These are phyloP conservation scores for Fusarium begoniae DNA, from an alignment of 2,329 filamentous ascomycete species.

Conservation along the genomic window DNA sequence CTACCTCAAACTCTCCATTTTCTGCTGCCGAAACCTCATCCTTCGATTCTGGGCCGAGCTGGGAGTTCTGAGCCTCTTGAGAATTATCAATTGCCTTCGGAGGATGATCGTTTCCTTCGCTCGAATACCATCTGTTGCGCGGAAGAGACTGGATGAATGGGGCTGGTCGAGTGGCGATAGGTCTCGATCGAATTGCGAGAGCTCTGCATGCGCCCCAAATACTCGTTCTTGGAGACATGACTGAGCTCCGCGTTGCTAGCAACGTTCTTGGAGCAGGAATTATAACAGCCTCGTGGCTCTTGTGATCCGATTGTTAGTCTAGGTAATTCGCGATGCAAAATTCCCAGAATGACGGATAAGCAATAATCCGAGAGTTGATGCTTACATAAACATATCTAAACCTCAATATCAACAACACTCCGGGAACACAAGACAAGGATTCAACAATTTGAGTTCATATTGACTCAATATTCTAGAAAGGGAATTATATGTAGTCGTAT, in stretches of 20 bases:
- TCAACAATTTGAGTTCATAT: not conserved
- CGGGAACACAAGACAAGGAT: not conserved
- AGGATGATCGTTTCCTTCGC: conserved; percentile 44
- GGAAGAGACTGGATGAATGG: conserved; percentile 36
- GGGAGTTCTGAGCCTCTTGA: conserved; percentile 13
- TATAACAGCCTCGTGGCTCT: conserved; percentile 38
- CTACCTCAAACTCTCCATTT: conserved; percentile 34
- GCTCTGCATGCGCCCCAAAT: conserved; percentile 49
- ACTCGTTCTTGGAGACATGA: conserved; percentile 48
- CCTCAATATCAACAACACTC: not conserved
- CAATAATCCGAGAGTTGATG: conserved; percentile 27
- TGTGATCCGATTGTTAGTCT: conserved; percentile 31
- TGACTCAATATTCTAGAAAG: not conserved
- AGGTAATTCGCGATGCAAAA: conserved; percentile 40
- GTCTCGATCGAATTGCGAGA: conserved; percentile 45
- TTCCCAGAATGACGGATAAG: conserved; percentile 34
- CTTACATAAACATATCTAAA: conserved; percentile 31
- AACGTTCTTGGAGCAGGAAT: conserved; percentile 39
- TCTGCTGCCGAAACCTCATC: not conserved
- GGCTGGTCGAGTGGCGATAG: conserved; percentile 38
- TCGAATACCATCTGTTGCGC: conserved; percentile 45
- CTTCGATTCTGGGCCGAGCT: conserved; percentile 4
- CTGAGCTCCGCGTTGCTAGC: conserved; percentile 43
- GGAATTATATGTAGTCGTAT: not conserved
- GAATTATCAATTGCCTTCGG: conserved; percentile 36